Evolutionary conservation across 2,329 filamentous ascomycete genomes (phyloP).

Genomic region (Leptodontidium sp.): DNA sequence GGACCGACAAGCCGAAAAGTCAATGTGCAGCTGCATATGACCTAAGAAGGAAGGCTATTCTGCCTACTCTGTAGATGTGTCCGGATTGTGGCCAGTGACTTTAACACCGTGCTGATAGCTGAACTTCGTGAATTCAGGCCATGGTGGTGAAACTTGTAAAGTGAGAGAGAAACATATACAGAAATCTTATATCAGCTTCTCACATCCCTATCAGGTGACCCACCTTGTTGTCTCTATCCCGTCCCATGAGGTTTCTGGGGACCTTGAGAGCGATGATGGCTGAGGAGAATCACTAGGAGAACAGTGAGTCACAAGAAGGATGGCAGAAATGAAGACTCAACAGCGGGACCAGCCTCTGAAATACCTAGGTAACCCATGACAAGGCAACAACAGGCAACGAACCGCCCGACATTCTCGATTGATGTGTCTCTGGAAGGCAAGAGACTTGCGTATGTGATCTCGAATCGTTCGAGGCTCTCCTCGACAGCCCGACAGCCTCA

Average conservation of each 20-base stretch:
- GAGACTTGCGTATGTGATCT: conserved; percentile 4
- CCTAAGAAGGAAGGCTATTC: conserved; percentile 7
- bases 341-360: conserved; percentile 31
- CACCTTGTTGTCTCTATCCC: conserved; percentile 17
- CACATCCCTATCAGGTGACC: conserved; percentile 25
- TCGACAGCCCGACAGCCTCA: conserved; percentile 29
- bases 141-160: background rate
- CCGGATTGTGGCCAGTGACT: conserved; percentile 5
- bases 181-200: conserved; percentile 11
- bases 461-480: conserved; percentile 14
- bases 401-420: conserved; percentile 28
- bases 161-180: background rate
- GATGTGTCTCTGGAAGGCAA: conserved; percentile 22
- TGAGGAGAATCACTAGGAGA: conserved; percentile 19
- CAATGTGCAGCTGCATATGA: conserved; percentile 20
- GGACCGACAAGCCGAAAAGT: conserved; percentile 15
- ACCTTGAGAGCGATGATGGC: conserved; percentile 1
- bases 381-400: conserved; percentile 38
- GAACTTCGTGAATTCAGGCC: background rate
- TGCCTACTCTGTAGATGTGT: background rate
- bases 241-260: background rate
- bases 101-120: background rate
- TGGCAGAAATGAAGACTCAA: conserved; percentile 26
- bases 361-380: conserved; percentile 20
- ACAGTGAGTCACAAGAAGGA: conserved; percentile 38